Conservation (phyloP, 257 asterid genomes). For the Sherardia arvensis region DNA sequence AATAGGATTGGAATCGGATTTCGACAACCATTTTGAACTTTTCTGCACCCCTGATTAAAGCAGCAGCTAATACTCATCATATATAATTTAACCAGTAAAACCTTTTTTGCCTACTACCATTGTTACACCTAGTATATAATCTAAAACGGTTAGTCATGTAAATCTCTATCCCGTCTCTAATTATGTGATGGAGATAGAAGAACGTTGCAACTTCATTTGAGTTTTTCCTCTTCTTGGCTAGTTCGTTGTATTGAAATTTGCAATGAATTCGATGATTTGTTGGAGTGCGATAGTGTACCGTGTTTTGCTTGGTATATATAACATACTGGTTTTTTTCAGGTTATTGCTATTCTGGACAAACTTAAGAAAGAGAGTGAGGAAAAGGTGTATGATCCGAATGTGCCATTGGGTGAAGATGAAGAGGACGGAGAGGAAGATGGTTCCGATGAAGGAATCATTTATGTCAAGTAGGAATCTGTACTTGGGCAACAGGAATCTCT, state of each 20-base stretch:
- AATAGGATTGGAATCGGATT: too few relatives aligned
- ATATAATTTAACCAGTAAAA: too few relatives aligned
- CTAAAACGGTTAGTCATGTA: too few relatives aligned
- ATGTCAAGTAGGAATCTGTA: slow-evolving; percentile 48
- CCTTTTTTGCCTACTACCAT: too few relatives aligned
- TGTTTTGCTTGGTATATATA: background rate
- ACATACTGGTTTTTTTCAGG: slow-evolving; percentile 37
- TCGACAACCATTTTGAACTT: too few relatives aligned
- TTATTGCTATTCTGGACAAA: slow-evolving; percentile 81
- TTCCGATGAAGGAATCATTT: slow-evolving; percentile 73
- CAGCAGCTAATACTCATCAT: background rate
- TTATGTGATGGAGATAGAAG: background rate
- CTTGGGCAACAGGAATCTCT: background rate
- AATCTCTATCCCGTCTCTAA: too few relatives aligned
- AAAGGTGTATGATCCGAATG: slow-evolving; percentile 22
- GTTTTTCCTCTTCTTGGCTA: too few relatives aligned
- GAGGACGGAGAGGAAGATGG: slow-evolving; percentile 57
- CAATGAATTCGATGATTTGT: background rate
- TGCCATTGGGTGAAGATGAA: slow-evolving; percentile 33
- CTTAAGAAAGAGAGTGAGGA: slow-evolving; percentile 71
- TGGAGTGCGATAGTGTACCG: background rate
- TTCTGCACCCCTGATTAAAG: background rate
- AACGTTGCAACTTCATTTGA: background rate
- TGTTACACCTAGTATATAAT: too few relatives aligned
- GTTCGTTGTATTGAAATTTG: background rate